A percentile compares a stretch with the other conserved stretches of the same genome.
Conservation (phyloP, 2,329 filamentous ascomycete species). For the Calonectria henricotiae region DNA sequence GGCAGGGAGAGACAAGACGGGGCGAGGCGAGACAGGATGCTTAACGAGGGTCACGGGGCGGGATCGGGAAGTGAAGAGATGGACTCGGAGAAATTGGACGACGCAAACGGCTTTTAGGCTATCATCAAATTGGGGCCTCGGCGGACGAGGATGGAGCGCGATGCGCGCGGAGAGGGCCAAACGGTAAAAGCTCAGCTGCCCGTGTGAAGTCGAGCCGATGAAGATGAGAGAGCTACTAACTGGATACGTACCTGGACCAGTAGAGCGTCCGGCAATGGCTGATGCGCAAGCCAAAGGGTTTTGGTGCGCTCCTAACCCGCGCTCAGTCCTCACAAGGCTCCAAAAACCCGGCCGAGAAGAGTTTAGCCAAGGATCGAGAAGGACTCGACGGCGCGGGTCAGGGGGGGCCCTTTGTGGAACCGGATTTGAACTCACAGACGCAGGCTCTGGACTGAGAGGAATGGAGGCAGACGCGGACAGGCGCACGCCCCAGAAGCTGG, state of each 20-base stretch:
- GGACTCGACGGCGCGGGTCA: conserved; percentile 32
- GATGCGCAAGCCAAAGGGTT: conserved; percentile 34
- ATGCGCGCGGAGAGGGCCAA: conserved; percentile 16
- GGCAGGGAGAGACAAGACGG: conserved; percentile 25
- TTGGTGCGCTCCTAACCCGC: conserved; percentile 30
- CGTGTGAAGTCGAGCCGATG: conserved; percentile 22
- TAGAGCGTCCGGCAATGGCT: conserved; percentile 22
- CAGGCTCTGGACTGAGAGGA: conserved; percentile 5
- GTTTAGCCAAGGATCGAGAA: conserved; percentile 33
- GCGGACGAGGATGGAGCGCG: conserved; percentile 14
- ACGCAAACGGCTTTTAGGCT: conserved; percentile 24
- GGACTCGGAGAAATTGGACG: conserved; percentile 21
- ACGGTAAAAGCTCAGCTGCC: conserved; percentile 14
- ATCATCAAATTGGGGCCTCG: conserved; percentile 15
- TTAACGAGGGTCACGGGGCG: conserved; percentile 9
- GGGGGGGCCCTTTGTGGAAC: conserved; percentile 28
- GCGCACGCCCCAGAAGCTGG: conserved; percentile 13
- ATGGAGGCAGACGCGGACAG: conserved; percentile 18
- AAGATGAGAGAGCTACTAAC: conserved; percentile 17
- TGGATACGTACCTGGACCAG: conserved; percentile 33
- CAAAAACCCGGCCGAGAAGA: conserved; percentile 32
- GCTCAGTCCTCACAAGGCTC: conserved; percentile 16
- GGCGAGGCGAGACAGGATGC: conserved; percentile 19
- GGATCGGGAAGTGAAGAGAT: conserved; percentile 17
- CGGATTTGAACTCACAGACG: conserved; percentile 25